These are phyloP conservation scores for Sarcomyxa edulis DNA, from an alignment of 768 basidiomycete species.

Conservation along the genomic window DNA sequence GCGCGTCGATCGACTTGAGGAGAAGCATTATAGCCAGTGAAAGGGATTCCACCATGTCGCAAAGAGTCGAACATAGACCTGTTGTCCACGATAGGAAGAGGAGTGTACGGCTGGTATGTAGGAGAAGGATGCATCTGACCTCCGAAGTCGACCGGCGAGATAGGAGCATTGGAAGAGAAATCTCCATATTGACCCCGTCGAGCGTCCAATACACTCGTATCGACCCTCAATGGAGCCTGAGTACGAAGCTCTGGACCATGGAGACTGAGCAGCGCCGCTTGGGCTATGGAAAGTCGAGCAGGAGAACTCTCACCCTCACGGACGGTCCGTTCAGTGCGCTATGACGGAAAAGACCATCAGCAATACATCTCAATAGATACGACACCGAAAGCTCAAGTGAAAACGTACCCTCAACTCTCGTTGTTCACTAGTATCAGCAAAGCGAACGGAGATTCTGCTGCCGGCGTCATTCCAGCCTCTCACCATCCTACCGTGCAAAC, in stretches of 20 bases:
- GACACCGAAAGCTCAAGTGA: not conserved
- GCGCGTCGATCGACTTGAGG: too few species aligned
- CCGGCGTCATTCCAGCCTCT: constrained; percentile 75
- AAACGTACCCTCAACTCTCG: constrained; percentile 64
- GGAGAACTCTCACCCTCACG: constrained; percentile 63
- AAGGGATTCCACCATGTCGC: too few species aligned
- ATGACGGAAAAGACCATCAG: constrained; percentile 4
- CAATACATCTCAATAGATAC: not conserved
- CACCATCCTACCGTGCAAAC: constrained; percentile 75
- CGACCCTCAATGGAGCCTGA: too few species aligned
- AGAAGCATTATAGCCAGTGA: too few species aligned
- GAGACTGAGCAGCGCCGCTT: constrained; percentile 71
- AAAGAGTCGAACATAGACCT: too few species aligned
- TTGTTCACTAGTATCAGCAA: constrained; percentile 76
- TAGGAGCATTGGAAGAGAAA: too few species aligned
- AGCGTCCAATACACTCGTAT: too few species aligned
- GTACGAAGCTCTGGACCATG: constrained; percentile 56
- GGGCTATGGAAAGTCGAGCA: constrained; percentile 67
- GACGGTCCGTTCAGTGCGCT: constrained; percentile 58
- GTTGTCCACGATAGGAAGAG: too few species aligned
- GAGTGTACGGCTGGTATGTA: too few species aligned
- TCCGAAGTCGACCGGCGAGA: too few species aligned
- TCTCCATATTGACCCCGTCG: too few species aligned
- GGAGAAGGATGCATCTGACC: too few species aligned
- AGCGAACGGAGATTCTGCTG: constrained; percentile 73